Base-by-base conservation (phyloP, 306 rosid genomes). In the Gillenia trifoliata region DNA sequence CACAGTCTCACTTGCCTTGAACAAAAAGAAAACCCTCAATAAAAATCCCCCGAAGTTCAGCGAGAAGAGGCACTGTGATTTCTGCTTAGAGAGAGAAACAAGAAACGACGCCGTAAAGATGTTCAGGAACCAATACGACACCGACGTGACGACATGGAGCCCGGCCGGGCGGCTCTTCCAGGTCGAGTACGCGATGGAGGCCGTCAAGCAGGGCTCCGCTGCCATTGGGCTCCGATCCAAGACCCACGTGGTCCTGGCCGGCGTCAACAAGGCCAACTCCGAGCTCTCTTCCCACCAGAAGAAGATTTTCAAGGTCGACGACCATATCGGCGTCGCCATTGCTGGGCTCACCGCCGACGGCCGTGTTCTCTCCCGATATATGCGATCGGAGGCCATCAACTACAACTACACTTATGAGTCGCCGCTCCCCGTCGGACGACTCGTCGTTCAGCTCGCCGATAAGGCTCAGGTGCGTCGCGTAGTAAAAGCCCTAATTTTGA, bases 111-210 rank as follows among this genome's bases (percentile, higher is more conserved):
- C n/a, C 73, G 69, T 63, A 54, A 82, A 45, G 82, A 93, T 90
- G 96, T 93, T 93, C 78, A 78, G 97, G 49, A 93, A 90, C 52
- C 98, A 90, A 72, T 90, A 92, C 90, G 98, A 92, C 68, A 93
- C 96, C 5, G 97, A 93, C 78, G 94, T 90, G 19, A 93, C 98
- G n/a, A 90, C 97, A 62, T 90, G 98, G 97, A 88, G 93, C 66
- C 97, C 98, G 0, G 97, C 97, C 8, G 97, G 97, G 63, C 70
- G 98, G 71, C 76, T 93, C 17, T 92, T 94, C 86, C 99, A 94
- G 89, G 97, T 94, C 17, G 99, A 94, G 68, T 94, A 94, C 85
- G 95, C 99, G 23, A 94, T 94, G 99, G 97, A 94, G 85, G 97
- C 97, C 0, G 97, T 94, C 73, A 94, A 94, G 73, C 99, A 94